Evolutionary conservation across 768 basidiomycete species (phyloP).

Genomic region (Hemileccinum rubropunctum): DNA sequence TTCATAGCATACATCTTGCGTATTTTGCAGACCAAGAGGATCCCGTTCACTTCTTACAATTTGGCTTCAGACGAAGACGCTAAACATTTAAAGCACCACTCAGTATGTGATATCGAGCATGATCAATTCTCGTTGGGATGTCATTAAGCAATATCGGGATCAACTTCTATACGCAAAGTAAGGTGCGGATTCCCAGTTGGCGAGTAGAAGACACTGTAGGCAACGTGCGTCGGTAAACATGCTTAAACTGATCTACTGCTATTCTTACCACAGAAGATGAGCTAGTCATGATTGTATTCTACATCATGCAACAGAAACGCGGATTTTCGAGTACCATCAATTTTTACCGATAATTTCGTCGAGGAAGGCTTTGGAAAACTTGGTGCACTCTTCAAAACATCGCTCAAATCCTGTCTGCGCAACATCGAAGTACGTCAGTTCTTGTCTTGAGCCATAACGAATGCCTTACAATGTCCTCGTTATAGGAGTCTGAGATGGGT

Average conservation of each 20-base stretch:
- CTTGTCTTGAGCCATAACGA: neutral
- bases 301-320: constrained; percentile 3
- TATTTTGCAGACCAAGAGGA: constrained; percentile 83
- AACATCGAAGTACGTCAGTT: constrained; percentile 1
- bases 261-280: neutral
- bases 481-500: constrained; percentile 85
- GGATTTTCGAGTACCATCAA: constrained; percentile 3
- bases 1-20: constrained; percentile 73
- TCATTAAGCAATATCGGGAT: constrained; percentile 47
- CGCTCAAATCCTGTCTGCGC: constrained; percentile 68
- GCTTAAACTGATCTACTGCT: constrained; percentile 48
- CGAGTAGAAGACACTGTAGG: constrained; percentile 80
- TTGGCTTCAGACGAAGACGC: constrained; percentile 82
- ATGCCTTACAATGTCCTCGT: constrained; percentile 57
- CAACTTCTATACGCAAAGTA: constrained; percentile 96
- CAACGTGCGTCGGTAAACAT: constrained; percentile 81
- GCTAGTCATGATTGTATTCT: constrained; percentile 5
- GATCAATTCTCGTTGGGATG: neutral
- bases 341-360: constrained; percentile 52
- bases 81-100: constrained; percentile 72
- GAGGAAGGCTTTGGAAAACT: constrained; percentile 75
- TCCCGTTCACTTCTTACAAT: constrained; percentile 78
- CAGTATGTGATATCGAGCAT: constrained; percentile 38
- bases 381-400: constrained; percentile 71
- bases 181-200: constrained; percentile 63